Conservation (phyloP, 2,329 filamentous ascomycete genomes). For the Zalaria obscura region DNA sequence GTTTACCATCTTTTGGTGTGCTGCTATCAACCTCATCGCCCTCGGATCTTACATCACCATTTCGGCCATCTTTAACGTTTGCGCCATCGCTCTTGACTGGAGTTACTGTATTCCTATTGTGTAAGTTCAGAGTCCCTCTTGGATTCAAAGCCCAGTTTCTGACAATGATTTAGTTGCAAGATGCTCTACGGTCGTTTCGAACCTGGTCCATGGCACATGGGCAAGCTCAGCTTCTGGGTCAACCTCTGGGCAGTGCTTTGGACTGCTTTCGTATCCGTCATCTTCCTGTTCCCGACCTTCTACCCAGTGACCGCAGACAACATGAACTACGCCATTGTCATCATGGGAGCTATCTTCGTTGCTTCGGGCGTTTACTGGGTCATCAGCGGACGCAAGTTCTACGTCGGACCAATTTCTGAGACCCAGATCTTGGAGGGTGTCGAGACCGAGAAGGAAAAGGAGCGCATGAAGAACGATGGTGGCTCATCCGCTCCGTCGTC, state of each 20-base stretch:
- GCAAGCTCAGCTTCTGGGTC: constrained; percentile 42
- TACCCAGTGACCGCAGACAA: constrained; percentile 25
- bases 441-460: neutral
- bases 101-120: constrained; percentile 23
- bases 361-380: neutral
- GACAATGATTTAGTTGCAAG: neutral
- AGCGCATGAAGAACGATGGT: neutral
- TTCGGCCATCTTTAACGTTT: constrained; percentile 39
- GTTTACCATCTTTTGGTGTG: constrained; percentile 40
- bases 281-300: constrained; percentile 37
- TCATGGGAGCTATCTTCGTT: constrained; percentile 1
- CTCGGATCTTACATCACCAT: constrained; percentile 42
- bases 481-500: too few species aligned
- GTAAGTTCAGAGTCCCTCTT: neutral
- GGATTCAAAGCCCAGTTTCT: neutral
- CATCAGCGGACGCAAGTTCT: constrained; percentile 1
- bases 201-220: constrained; percentile 17
- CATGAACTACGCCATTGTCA: constrained; percentile 26
- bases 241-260: constrained; percentile 44
- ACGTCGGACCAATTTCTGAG: constrained; percentile 1
- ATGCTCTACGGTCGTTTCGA: neutral
- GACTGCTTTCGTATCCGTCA: constrained; percentile 47
- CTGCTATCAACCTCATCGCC: constrained; percentile 44
- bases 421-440: neutral
- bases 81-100: constrained; percentile 35